A percentile compares a stretch with the other conserved stretches of the same genome.
These are phyloP conservation scores for Hypoxylon sp. DNA, from an alignment of 2,329 filamentous ascomycete genomes.

Conservation along the genomic window DNA sequence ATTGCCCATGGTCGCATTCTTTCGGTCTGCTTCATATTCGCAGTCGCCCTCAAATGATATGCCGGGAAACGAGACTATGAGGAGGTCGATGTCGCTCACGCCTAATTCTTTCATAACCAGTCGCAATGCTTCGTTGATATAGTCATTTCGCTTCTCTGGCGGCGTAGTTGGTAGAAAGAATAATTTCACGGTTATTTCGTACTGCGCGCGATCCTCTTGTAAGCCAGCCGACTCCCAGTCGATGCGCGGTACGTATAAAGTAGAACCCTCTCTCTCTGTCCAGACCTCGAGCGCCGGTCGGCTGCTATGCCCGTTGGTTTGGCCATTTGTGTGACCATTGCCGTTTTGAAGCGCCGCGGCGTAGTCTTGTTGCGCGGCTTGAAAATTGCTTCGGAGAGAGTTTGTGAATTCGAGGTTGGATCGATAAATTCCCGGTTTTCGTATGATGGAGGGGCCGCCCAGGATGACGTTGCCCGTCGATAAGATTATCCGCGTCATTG, in stretches of 20 bases:
- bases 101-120: slow-evolving; percentile 86
- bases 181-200: slow-evolving; percentile 95
- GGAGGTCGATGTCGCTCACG: slow-evolving; percentile 82
- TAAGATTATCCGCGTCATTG: slow-evolving; percentile 52
- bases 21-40: slow-evolving; percentile 80
- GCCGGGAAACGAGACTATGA: slow-evolving; percentile 94
- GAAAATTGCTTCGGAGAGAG: slow-evolving; percentile 87
- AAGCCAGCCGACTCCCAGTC: slow-evolving; percentile 80
- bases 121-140: slow-evolving; percentile 83
- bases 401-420: slow-evolving; percentile 95
- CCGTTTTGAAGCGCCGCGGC: slow-evolving; percentile 50
- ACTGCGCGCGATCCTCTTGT: slow-evolving; percentile 84
- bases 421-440: slow-evolving; percentile 81
- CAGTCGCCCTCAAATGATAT: slow-evolving; percentile 95
- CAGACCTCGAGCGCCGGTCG: slow-evolving; percentile 67
- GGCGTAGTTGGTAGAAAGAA: slow-evolving; percentile 88
- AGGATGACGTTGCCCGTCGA: slow-evolving; percentile 81
- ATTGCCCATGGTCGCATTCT: slow-evolving; percentile 73
- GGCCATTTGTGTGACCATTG: slow-evolving; percentile 49
- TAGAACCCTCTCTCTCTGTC: slow-evolving; percentile 75
- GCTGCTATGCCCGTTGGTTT: slow-evolving; percentile 53
- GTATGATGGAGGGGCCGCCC: slow-evolving; percentile 85
- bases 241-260: slow-evolving; percentile 83
- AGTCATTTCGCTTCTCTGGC: slow-evolving; percentile 73
- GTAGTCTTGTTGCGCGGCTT: slow-evolving; percentile 78